Percentiles rank a stretch among this genome's conserved stretches.
These are phyloP conservation scores for Hibiscus trionum DNA, from an alignment of 345 rosid genomes.

Conservation along the genomic window DNA sequence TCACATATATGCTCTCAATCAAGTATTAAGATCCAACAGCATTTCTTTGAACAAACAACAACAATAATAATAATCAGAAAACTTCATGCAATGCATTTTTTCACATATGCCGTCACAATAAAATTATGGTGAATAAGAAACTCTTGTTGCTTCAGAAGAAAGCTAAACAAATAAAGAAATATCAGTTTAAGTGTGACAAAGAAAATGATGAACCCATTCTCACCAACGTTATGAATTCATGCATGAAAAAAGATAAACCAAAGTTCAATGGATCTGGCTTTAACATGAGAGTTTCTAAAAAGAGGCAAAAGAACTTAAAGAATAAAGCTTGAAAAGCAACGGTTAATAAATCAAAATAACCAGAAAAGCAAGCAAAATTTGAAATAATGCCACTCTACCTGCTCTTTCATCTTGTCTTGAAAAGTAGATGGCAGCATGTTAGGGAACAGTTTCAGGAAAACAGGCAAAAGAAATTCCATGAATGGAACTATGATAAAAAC, in stretches of 20 bases:
- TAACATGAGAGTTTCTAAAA: background rate
- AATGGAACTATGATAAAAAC: conserved; percentile 88
- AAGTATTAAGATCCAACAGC: too few species aligned
- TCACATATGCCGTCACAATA: background rate
- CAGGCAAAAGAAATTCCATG: conserved; percentile 96
- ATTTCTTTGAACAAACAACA: background rate
- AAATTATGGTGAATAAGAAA: background rate
- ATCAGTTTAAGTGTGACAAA: background rate
- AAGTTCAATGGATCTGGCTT: background rate
- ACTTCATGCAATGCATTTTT: background rate
- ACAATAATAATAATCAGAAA: background rate
- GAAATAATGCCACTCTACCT: conserved; percentile 37
- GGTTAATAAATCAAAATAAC: background rate
- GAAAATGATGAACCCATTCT: background rate
- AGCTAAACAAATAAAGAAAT: background rate
- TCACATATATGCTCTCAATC: background rate
- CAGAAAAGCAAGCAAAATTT: background rate
- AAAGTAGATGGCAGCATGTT: conserved; percentile 98
- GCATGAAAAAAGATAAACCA: background rate
- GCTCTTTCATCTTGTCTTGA: conserved; percentile 97
- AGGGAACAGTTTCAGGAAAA: conserved; percentile 75
- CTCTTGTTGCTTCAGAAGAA: background rate
- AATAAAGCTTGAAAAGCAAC: background rate
- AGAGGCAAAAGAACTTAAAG: background rate
- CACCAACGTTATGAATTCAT: background rate